A percentile compares a stretch with the other conserved stretches of the same genome.
phyloP scores from a whole-genome alignment of 352 stramenopile genomes.

The Pythium scleroteichum region DNA sequence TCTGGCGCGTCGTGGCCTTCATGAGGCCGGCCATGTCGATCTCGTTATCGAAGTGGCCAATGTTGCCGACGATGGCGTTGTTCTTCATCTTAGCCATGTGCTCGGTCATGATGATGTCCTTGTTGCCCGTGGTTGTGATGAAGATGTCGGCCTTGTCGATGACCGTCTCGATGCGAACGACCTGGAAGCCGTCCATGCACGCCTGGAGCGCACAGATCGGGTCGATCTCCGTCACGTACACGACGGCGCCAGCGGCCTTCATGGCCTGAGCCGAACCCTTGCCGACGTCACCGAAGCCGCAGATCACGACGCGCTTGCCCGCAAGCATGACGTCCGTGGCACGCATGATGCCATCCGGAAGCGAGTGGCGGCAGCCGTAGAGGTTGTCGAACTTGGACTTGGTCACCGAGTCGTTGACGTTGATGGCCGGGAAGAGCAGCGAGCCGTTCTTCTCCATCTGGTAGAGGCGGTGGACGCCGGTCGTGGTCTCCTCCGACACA shows the following conservation, averaged over 20 bases:
- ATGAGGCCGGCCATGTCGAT: slow-evolving; percentile 97
- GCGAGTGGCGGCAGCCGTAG: slow-evolving; percentile 98
- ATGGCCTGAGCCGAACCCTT: slow-evolving; percentile 98
- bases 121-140: slow-evolving; percentile 99
- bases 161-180: slow-evolving; percentile 93
- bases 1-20: slow-evolving; percentile 89
- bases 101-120: slow-evolving; percentile 97
- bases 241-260: slow-evolving; percentile 95
- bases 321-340: slow-evolving; percentile 99
- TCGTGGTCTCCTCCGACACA: slow-evolving; percentile 99
- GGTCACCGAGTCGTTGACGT: slow-evolving; percentile 99
- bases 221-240: slow-evolving; percentile 98
- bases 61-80: slow-evolving; percentile 99
- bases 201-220: slow-evolving; percentile 98
- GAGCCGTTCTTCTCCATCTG: slow-evolving; percentile 97
- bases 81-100: slow-evolving; percentile 99
- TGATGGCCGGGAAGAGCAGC: slow-evolving; percentile 98
- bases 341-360: slow-evolving; percentile 98
- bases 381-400: slow-evolving; percentile 99
- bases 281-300: slow-evolving; percentile 97
- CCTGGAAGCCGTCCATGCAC: slow-evolving; percentile 98
- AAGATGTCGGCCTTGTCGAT: slow-evolving; percentile 95
- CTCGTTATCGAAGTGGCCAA: slow-evolving; percentile 99
- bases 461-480: slow-evolving; percentile 97
- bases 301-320: slow-evolving; percentile 97